phyloP scores from a whole-genome alignment of 352 stramenopile species.

The Pythium volutum region DNA sequence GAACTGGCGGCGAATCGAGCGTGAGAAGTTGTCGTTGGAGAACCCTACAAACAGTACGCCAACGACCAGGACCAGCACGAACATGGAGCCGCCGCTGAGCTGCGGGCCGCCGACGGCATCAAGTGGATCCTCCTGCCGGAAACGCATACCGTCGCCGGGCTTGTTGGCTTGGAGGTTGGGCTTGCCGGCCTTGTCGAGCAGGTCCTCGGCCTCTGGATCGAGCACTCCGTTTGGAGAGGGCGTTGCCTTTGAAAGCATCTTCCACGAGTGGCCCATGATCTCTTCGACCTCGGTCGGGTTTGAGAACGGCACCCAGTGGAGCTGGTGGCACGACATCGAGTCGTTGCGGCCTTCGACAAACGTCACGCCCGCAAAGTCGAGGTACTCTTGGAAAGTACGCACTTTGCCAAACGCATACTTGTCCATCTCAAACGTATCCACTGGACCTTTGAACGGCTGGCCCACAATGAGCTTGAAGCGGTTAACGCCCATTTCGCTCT shows the following conservation, averaged over 20 bases:
- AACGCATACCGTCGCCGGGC: slow-evolving; percentile 22
- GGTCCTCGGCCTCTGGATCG: slow-evolving; percentile 11
- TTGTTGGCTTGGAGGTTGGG: slow-evolving; percentile 25
- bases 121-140: slow-evolving; percentile 46
- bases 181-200: slow-evolving; percentile 22
- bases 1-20: slow-evolving; percentile 46
- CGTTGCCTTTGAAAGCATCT: slow-evolving; percentile 15
- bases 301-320: slow-evolving; percentile 43
- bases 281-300: slow-evolving; percentile 29
- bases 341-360: slow-evolving; percentile 28
- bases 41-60: slow-evolving; percentile 55
- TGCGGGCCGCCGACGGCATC: slow-evolving; percentile 24
- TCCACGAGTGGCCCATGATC: slow-evolving; percentile 28
- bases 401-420: slow-evolving; percentile 33
- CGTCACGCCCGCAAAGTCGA: slow-evolving; percentile 38
- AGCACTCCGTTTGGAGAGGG: neutral
- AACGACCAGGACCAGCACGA: slow-evolving; percentile 55
- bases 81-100: slow-evolving; percentile 32
- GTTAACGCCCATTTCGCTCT: slow-evolving; percentile 33
- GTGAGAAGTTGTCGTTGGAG: slow-evolving; percentile 68
- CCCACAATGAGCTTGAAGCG: slow-evolving; percentile 36
- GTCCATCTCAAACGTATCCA: slow-evolving; percentile 38
- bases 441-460: slow-evolving; percentile 30
- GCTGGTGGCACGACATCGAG: slow-evolving; percentile 32
- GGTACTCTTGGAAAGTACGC: slow-evolving; percentile 33